Evolutionary conservation across 306 rosid species (phyloP).

Genomic region (Cicer judaicum): DNA sequence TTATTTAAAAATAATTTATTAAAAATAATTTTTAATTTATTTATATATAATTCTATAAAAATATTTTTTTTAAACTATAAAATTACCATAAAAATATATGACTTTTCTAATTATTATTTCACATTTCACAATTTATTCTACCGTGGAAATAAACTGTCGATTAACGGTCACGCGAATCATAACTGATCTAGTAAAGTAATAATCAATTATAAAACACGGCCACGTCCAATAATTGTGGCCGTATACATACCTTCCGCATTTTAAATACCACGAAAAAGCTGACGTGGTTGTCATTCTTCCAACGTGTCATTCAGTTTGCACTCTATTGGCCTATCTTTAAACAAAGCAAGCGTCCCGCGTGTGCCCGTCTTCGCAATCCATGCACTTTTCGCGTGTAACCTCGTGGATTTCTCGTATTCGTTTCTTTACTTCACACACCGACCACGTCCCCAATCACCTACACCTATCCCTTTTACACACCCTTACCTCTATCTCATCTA

Average conservation of each 20-base stretch:
- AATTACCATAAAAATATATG: too few species aligned
- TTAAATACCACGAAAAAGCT: background rate
- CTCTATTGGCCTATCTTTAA: conserved; percentile 36
- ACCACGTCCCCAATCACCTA: background rate
- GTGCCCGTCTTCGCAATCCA: conserved; percentile 48
- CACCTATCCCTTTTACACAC: background rate
- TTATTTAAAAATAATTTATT: too few species aligned
- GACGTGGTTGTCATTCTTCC: background rate
- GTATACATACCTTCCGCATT: background rate
- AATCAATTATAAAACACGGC: too few species aligned
- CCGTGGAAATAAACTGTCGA: too few species aligned
- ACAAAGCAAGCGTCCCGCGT: conserved; percentile 29
- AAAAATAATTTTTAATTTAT: too few species aligned
- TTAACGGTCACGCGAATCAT: too few species aligned
- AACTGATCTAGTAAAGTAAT: too few species aligned
- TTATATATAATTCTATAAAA: too few species aligned
- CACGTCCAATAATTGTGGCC: too few species aligned
- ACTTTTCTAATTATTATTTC: too few species aligned
- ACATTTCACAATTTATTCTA: too few species aligned
- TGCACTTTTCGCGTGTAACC: conserved; percentile 52
- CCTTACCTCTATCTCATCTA: background rate
- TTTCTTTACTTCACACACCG: conserved; percentile 33
- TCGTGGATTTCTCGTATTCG: conserved; percentile 23
- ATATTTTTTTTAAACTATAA: too few species aligned
- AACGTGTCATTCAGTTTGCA: conserved; percentile 33